Evolutionary conservation across 1,284 basidiomycete species (phyloP).

Genomic region (Sporisorium reilianum): DNA sequence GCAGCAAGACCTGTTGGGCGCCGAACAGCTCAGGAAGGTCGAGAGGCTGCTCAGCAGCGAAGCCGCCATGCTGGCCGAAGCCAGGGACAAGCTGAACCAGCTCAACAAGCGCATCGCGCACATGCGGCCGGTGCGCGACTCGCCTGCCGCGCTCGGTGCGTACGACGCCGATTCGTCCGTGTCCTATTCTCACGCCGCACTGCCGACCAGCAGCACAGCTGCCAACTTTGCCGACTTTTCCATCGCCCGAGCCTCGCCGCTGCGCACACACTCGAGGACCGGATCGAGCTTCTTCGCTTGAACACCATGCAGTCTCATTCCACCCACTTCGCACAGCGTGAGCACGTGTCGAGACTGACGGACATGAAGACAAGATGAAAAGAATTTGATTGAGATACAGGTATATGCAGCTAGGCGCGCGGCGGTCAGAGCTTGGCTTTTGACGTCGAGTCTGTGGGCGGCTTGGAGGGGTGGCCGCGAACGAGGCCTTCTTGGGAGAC

Average conservation of each 20-base stretch:
- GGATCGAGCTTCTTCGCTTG: conserved; percentile 26
- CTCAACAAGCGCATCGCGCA: conserved; percentile 32
- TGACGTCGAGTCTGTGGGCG: background rate
- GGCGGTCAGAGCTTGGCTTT: conserved; percentile 39
- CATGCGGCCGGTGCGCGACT: conserved; percentile 11
- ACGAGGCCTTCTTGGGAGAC: conserved; percentile 58
- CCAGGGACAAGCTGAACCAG: conserved; percentile 39
- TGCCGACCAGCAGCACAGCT: conserved; percentile 41
- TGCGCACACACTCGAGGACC: conserved; percentile 19
- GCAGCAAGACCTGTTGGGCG: conserved; percentile 33
- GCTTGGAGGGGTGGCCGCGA: conserved; percentile 21
- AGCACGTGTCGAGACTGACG: background rate
- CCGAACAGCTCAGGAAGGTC: conserved; percentile 47
- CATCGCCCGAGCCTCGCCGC: conserved; percentile 8
- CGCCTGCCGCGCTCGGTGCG: background rate
- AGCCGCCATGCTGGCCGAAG: conserved; percentile 48
- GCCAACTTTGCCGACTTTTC: conserved; percentile 25
- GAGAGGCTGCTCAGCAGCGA: conserved; percentile 49
- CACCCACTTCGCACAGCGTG: too few relatives aligned
- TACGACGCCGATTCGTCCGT: conserved; percentile 18
- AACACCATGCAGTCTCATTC: background rate
- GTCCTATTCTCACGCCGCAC: conserved; percentile 15
- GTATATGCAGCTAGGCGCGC: too few relatives aligned
- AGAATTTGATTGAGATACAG: background rate
- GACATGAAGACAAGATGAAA: background rate